These are phyloP conservation scores for Aspergillus novoparasiticus DNA, from an alignment of 2,329 filamentous ascomycete genomes.

Conservation along the genomic window DNA sequence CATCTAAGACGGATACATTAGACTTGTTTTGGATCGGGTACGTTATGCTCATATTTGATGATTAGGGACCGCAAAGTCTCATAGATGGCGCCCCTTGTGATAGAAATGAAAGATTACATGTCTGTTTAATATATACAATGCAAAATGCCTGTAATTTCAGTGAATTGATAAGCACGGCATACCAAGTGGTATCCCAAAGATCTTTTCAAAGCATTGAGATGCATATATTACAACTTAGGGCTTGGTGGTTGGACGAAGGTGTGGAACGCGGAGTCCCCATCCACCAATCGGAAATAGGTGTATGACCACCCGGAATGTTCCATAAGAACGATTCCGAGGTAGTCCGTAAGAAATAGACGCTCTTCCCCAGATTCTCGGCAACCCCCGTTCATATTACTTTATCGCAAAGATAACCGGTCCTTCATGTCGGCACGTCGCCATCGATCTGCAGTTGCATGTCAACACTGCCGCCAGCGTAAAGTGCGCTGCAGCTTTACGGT, in stretches of 20 bases:
- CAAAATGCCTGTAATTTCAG: too few species aligned
- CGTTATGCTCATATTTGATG: background rate
- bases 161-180: too few species aligned
- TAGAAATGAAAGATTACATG: background rate
- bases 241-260: background rate
- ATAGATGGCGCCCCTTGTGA: background rate
- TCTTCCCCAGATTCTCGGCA: background rate
- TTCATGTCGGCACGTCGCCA: conserved; percentile 6
- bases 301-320: too few species aligned
- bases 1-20: conserved; percentile 1
- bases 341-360: background rate
- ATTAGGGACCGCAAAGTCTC: background rate
- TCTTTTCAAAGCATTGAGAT: too few species aligned
- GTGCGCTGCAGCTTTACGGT: conserved; percentile 27
- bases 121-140: background rate
- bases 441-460: conserved; percentile 18
- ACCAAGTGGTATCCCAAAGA: too few species aligned
- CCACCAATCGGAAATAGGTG: background rate
- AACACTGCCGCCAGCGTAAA: conserved; percentile 25
- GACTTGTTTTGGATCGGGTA: background rate
- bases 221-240: too few species aligned
- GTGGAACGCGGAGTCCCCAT: background rate
- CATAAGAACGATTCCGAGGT: background rate
- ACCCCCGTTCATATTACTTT: background rate
- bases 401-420: background rate